Conservation (phyloP, 163 green algal genomes). For the Scenedesmus sp. region DNA sequence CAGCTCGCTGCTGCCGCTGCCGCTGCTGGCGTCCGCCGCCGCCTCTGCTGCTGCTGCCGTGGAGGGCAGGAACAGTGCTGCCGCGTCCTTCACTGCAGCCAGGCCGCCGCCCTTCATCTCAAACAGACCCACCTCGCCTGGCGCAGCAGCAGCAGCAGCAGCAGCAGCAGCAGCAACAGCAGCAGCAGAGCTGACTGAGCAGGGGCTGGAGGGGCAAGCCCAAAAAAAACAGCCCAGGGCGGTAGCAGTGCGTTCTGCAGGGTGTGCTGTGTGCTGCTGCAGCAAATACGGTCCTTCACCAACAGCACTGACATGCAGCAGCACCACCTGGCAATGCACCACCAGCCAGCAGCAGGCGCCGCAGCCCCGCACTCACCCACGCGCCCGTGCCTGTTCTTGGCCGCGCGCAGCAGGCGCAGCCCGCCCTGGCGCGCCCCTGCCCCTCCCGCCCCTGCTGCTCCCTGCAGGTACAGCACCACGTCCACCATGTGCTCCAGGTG, state of each 20-base stretch:
- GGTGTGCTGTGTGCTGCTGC: too few species aligned
- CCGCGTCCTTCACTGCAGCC: conserved; percentile 58
- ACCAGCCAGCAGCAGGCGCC: neutral
- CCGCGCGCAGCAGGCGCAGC: conserved; percentile 65
- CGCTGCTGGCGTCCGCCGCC: neutral
- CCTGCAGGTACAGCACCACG: conserved; percentile 83
- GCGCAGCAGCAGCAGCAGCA: neutral
- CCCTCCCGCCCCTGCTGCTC: conserved; percentile 8
- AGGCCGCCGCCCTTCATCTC: conserved; percentile 65
- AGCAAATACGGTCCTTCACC: too few species aligned
- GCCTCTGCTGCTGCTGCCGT: conserved; percentile 7
- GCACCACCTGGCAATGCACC: too few species aligned
- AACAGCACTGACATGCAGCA: too few species aligned
- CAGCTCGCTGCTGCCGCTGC: conserved; percentile 31
- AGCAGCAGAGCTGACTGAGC: neutral
- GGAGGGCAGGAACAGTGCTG: conserved; percentile 54
- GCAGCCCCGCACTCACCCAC: conserved; percentile 72
- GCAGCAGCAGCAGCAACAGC: conserved; percentile 2
- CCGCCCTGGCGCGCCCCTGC: neutral
- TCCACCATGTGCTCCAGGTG: conserved; percentile 90
- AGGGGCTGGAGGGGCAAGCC: neutral
- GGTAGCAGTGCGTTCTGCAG: too few species aligned
- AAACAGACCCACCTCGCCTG: conserved; percentile 70
- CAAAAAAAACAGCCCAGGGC: neutral
- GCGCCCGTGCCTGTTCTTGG: conserved; percentile 92